Base-by-base conservation (phyloP, 345 rosid genomes). In the Eutrema heterophyllum region DNA sequence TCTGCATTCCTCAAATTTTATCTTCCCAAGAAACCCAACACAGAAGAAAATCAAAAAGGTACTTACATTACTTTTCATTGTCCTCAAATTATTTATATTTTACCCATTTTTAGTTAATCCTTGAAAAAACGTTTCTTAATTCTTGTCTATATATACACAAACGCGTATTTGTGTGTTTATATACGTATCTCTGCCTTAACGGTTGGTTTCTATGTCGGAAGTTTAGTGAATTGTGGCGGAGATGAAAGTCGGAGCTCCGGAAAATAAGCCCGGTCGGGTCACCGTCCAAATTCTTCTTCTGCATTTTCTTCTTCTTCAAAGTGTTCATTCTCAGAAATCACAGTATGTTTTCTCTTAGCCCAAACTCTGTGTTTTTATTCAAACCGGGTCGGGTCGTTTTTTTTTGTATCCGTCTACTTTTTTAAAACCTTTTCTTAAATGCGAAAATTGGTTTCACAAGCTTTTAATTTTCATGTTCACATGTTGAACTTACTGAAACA, bases 181-280 rank as follows among this genome's bases (percentile, higher is more conserved):
- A 21, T 55, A 36, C 14, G 15, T 29, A 33, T 75, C 29, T 68
- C 53, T 45, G 15, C 36, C 44, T 46, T 61, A 30, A 63, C 36
- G 11, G 4, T 63, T 55, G 52, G 29, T 70, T 48, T 48, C 16
- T 27, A 48, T 71, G 68, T 70, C 55, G 48, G 61, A 56, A 70
- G 16, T 76, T 55, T 44, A 56, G 80, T 70, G 53, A 45, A 49
- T 71, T 57, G 68, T 15, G 41, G 50, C 5, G 29, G 43, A 77
- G 49, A 77, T 77, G 80, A 65, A 54, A 40, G 41, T 70, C 55
- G 56, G 63, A 71, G 76, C 72, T 77, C 76, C 68, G 55, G 9
- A 5, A 14, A 70, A 30, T 15, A 57, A 65, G 36, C 9, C 46
- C 56, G 56, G 56, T 71, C 30, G 49, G 63, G 39, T 77, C 58